Conservation (phyloP, 768 basidiomycete genomes). For the Podaxis pistillaris region DNA sequence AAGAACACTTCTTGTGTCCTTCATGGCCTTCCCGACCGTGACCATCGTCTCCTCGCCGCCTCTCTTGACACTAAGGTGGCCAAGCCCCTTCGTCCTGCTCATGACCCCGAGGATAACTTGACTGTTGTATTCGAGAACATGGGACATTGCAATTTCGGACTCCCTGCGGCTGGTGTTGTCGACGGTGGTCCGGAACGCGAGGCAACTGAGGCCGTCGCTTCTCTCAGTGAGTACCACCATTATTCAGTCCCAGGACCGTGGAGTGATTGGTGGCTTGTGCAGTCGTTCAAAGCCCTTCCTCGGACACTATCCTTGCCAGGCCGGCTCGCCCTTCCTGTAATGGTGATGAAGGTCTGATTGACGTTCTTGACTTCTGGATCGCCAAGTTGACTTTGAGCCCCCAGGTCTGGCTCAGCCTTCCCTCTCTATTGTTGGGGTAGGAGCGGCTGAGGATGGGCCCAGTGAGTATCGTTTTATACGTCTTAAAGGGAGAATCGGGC, state of each 20-base stretch:
- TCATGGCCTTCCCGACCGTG: background rate
- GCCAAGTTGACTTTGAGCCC: background rate
- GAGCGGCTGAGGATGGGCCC: background rate
- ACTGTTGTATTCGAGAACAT: too few relatives aligned
- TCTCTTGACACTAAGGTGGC: background rate
- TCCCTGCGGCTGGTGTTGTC: too few relatives aligned
- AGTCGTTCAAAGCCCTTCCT: slow-evolving; percentile 6
- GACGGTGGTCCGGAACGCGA: too few relatives aligned
- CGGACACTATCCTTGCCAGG: background rate
- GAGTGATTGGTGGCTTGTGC: background rate
- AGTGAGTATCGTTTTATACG: background rate
- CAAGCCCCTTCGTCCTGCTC: background rate
- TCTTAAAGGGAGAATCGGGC: too few relatives aligned
- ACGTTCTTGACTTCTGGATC: background rate
- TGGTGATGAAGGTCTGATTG: background rate
- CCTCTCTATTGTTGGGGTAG: background rate
- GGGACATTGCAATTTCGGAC: too few relatives aligned
- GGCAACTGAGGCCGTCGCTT: background rate
- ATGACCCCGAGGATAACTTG: background rate
- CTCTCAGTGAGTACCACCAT: background rate
- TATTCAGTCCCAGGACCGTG: background rate
- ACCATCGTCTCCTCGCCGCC: background rate
- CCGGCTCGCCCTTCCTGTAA: background rate
- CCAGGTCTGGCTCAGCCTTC: background rate
- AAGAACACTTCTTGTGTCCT: background rate